Evolutionary conservation across 768 basidiomycete genomes (phyloP).

Genomic region (Mycena belliarum): DNA sequence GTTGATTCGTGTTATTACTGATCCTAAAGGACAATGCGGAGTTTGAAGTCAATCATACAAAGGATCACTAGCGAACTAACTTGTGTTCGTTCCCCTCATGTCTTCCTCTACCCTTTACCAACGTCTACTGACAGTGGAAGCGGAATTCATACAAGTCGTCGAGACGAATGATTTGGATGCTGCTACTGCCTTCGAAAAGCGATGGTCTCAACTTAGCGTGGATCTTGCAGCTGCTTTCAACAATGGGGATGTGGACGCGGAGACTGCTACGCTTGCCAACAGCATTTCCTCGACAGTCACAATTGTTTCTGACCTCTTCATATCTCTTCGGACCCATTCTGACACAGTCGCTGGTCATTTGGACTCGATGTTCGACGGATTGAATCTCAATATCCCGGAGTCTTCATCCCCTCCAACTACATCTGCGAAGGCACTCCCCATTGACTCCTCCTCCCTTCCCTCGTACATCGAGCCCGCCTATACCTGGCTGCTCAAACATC

Average conservation of each 20-base stretch:
- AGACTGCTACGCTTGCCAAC: constrained; percentile 16
- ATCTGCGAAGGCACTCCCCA: too few relatives aligned
- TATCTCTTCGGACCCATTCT: constrained; percentile 5
- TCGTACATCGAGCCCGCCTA: constrained; percentile 34
- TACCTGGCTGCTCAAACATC: constrained; percentile 45
- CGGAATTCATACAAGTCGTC: background rate
- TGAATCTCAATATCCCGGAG: too few relatives aligned
- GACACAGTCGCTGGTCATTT: background rate
- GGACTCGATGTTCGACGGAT: too few relatives aligned
- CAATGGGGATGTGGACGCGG: background rate
- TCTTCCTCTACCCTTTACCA: background rate
- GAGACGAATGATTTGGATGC: background rate
- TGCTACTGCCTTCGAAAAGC: background rate
- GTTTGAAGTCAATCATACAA: constrained; percentile 6
- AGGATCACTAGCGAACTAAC: background rate
- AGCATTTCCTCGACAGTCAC: constrained; percentile 17
- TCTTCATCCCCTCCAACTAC: too few relatives aligned
- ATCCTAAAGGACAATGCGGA: constrained; percentile 29
- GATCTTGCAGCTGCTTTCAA: background rate
- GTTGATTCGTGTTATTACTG: too few relatives aligned
- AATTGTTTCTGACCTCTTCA: constrained; percentile 11
- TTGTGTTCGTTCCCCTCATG: too few relatives aligned
- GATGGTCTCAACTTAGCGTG: background rate
- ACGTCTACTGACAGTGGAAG: background rate
- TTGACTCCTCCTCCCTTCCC: constrained; percentile 14